Evolutionary conservation across 2,329 filamentous ascomycete genomes (phyloP).

Genomic region (Sporothrix curviconia): DNA sequence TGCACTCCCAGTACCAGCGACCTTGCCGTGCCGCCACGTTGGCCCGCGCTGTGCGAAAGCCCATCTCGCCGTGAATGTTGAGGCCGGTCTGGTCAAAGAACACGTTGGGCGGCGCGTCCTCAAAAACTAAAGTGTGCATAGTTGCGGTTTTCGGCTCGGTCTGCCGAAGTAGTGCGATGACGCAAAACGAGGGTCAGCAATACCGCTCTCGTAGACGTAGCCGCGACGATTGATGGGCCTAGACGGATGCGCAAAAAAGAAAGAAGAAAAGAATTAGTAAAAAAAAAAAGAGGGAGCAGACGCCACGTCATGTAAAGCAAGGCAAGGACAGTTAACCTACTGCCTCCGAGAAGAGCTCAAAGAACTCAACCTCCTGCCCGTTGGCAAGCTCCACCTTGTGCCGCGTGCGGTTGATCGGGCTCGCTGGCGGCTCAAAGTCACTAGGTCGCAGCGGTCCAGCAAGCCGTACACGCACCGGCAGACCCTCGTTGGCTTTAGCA

Average conservation of each 20-base stretch:
- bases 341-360: constrained; percentile 57
- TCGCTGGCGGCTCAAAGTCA: constrained; percentile 55
- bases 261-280: too few relatives aligned
- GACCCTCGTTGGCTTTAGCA: constrained; percentile 33
- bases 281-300: constrained; percentile 20
- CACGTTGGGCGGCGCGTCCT: constrained; percentile 81
- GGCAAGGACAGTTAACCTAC: too few relatives aligned
- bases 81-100: constrained; percentile 70
- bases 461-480: constrained; percentile 56
- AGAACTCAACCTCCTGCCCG: constrained; percentile 49
- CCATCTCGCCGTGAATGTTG: constrained; percentile 82
- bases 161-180: constrained; percentile 79
- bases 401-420: constrained; percentile 50
- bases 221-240: constrained; percentile 52
- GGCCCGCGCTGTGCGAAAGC: constrained; percentile 82
- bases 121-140: constrained; percentile 82
- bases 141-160: constrained; percentile 80
- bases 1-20: constrained; percentile 90
- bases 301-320: neutral
- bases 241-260: too few relatives aligned
- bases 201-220: constrained; percentile 85
- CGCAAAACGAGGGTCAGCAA: constrained; percentile 80
- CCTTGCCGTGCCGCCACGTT: constrained; percentile 89
- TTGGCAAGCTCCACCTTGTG: constrained; percentile 45
- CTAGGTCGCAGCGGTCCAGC: constrained; percentile 51